These are phyloP conservation scores for Pestalotiopsis sp. DNA, from an alignment of 2,329 filamentous ascomycete species.

Conservation along the genomic window DNA sequence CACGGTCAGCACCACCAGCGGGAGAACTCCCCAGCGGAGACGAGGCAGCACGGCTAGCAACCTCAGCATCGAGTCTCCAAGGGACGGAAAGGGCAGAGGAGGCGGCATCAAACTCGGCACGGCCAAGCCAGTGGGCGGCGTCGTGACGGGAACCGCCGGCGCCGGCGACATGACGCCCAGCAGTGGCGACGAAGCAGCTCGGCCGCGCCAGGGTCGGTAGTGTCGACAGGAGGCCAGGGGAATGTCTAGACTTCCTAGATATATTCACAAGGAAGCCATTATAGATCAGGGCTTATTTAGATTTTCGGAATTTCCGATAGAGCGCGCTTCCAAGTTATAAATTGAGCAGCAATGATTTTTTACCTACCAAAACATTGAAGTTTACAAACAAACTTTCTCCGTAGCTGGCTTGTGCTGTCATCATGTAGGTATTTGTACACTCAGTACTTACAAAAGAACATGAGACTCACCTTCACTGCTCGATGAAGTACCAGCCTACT, in stretches of 20 bases:
- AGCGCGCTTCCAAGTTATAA: no score
- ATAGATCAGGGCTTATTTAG: background rate
- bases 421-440: no score
- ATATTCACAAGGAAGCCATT: no score
- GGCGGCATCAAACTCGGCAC: slow-evolving; percentile 44
- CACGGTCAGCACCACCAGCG: background rate
- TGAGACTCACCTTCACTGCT: no score
- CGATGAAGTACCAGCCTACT: no score
- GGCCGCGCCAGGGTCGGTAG: background rate
- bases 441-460: no score
- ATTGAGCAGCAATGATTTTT: no score
- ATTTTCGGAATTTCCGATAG: no score
- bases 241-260: background rate
- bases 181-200: slow-evolving; percentile 7
- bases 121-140: slow-evolving; percentile 36
- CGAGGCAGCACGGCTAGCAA: slow-evolving; percentile 35
- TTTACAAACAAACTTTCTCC: no score
- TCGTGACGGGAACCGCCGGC: slow-evolving; percentile 33
- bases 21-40: slow-evolving; percentile 17
- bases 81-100: slow-evolving; percentile 30
- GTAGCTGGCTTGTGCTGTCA: no score
- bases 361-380: no score
- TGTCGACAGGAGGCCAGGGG: background rate
- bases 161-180: background rate
- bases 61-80: slow-evolving; percentile 43